Conservation (phyloP, 495 filamentous ascomycete species). For the Tuber aestivum region DNA sequence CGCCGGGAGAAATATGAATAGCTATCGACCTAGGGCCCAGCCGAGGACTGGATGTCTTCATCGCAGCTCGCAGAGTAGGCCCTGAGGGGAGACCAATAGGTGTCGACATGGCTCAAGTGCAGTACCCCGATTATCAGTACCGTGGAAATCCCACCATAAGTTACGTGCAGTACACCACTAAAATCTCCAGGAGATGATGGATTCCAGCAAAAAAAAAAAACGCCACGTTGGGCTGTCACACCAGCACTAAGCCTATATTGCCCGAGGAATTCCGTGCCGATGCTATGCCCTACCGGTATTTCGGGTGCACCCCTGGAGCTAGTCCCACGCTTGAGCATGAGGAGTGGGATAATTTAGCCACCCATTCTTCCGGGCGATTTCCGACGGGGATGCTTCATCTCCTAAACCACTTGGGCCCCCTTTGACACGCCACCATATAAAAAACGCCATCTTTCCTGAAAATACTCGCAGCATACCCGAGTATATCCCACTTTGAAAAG, state of each 20-base stretch:
- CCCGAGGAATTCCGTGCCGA: slow-evolving; percentile 49
- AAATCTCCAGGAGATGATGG: slow-evolving; percentile 54
- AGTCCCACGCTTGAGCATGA: slow-evolving; percentile 54
- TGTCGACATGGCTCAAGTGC: slow-evolving; percentile 61
- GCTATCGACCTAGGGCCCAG: slow-evolving; percentile 60
- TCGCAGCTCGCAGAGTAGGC: slow-evolving; percentile 56
- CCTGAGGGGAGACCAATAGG: slow-evolving; percentile 53
- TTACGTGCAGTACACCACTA: background rate
- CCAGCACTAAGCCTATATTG: too few relatives aligned
- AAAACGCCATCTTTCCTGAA: too few relatives aligned
- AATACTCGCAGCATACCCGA: too few relatives aligned
- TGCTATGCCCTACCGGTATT: slow-evolving; percentile 53
- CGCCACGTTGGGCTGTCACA: slow-evolving; percentile 43
- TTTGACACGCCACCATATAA: too few relatives aligned
- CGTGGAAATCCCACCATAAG: background rate
- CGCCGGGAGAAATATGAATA: slow-evolving; percentile 58
- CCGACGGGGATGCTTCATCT: too few relatives aligned
- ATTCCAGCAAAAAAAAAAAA: slow-evolving; percentile 47
- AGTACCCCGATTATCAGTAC: slow-evolving; percentile 3
- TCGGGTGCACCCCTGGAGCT: slow-evolving; percentile 59
- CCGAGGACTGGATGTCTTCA: slow-evolving; percentile 60
- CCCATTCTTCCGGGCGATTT: too few relatives aligned
- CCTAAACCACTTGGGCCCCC: too few relatives aligned
- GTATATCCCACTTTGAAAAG: too few relatives aligned
- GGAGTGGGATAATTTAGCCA: slow-evolving; percentile 39